Base-by-base conservation (phyloP, 805 yeast species). In the Saturnispora mendoncae region DNA sequence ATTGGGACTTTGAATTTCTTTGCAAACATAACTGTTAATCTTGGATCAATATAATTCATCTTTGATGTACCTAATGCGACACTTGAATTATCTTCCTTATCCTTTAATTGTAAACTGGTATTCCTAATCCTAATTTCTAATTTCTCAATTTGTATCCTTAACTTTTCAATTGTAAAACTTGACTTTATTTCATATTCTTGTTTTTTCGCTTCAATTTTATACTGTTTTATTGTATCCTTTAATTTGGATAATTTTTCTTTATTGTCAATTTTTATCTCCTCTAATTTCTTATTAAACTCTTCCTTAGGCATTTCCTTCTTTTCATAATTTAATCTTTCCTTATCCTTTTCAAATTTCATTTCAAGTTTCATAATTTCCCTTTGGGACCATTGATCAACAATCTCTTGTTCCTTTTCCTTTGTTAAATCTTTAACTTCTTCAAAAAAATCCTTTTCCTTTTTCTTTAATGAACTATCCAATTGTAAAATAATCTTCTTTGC, bases 61-160 rank as follows among this genome's bases (percentile, higher is more conserved):
- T 90, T 90, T 20, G 95, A 84, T 0, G 97, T 90, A 36, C 95
- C 87, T 50, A 90, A 67, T 0, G 97, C 88, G 21, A 90, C 97
- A 50, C 84, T 84, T 0, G 95, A 84, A 58, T 88, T 88, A 57
- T 87, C 97, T 58, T 90, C 95, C 60, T 84, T 87, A 58, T 88
- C 97, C 60, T 86, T 81, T 57, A 86, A 69, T 57, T 84, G 94
- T 46, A 86, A 66, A 8, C 74, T 65, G 2, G 84, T 78, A 45
- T 75, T 81, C 38, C 68, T 58, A 33, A 86, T 81, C 50, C 96
- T 70, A 44, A 73, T 74, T 38, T 84, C 90, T 6, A 84, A 57
- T 48, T 76, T 79, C 42, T 78, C 84, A 20, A 86, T 68, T 61
- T 86, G 94, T 7, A 64, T 66, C 51, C 76, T 71, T 31, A 86